phyloP scores from a whole-genome alignment of 495 filamentous ascomycete genomes.

The Penicillium atrosanguineum region DNA sequence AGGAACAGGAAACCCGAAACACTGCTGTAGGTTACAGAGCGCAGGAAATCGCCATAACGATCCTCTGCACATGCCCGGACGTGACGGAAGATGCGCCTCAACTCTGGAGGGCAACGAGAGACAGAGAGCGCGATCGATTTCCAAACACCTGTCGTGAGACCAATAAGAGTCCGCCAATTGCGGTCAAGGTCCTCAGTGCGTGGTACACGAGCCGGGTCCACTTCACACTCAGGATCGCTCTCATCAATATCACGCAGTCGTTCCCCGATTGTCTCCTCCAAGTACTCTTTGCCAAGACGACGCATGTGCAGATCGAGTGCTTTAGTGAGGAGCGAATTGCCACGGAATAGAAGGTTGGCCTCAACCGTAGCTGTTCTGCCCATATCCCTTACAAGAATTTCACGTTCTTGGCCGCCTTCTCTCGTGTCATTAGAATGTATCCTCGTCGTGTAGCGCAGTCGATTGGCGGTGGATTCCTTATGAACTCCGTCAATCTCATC shows the following conservation, averaged over 20 bases:
- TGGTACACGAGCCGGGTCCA: conserved; percentile 74
- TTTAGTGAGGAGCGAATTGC: conserved; percentile 93
- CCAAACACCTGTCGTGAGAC: conserved; percentile 80
- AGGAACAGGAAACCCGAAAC: conserved; percentile 97
- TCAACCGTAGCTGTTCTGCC: conserved; percentile 63
- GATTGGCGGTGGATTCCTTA: conserved; percentile 66
- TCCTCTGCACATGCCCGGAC: conserved; percentile 93
- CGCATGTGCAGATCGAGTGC: conserved; percentile 94
- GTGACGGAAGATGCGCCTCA: conserved; percentile 86
- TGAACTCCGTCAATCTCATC: conserved; percentile 94
- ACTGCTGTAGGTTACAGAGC: conserved; percentile 91
- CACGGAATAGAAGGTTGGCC: conserved; percentile 92
- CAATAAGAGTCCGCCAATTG: conserved; percentile 80
- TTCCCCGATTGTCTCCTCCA: conserved; percentile 83
- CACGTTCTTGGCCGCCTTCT: conserved; percentile 58
- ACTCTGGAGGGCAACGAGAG: conserved; percentile 73
- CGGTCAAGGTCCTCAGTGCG: conserved; percentile 71
- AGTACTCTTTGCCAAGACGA: conserved; percentile 86
- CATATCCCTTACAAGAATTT: conserved; percentile 58
- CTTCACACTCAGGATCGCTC: conserved; percentile 87
- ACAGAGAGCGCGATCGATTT: conserved; percentile 72
- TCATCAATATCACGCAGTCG: conserved; percentile 84
- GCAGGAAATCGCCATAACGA: conserved; percentile 91
- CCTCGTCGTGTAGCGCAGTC: conserved; percentile 70
- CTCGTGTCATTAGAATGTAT: conserved; percentile 78